phyloP scores from a whole-genome alignment of 1,139 yeast species.

The Debaryomyces subglobosus region DNA sequence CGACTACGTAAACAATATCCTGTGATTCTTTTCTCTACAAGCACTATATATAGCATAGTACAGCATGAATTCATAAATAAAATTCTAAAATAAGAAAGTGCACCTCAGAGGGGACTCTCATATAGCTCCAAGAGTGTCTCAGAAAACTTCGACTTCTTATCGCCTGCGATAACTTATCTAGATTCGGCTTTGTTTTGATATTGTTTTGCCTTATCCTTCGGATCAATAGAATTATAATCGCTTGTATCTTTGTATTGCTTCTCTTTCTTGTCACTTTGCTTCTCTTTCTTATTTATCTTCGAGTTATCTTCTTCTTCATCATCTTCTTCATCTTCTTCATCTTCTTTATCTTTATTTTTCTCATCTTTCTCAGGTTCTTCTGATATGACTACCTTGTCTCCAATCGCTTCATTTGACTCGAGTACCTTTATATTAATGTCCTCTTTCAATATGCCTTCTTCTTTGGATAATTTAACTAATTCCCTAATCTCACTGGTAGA shows the following conservation, averaged over 20 bases:
- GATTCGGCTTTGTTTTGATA: neutral
- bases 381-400: conserved; percentile 16
- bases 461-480: conserved; percentile 34
- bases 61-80: neutral
- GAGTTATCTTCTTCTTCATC: neutral
- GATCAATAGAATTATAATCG: conserved; percentile 4
- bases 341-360: neutral
- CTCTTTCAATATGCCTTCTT: conserved; percentile 31
- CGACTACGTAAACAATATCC: neutral
- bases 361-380: neutral
- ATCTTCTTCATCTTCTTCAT: neutral
- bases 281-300: neutral
- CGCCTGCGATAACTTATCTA: neutral
- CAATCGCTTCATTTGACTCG: conserved; percentile 21
- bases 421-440: conserved; percentile 31
- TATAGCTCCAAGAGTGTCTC: neutral
- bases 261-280: neutral
- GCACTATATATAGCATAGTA: neutral
- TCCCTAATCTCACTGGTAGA: conserved; percentile 37
- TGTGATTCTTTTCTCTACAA: neutral
- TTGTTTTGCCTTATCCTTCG: neutral
- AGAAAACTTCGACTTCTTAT: neutral
- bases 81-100: neutral
- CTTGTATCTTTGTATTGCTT: neutral
- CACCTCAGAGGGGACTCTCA: neutral